These are phyloP conservation scores for Salix caprea DNA, from an alignment of 345 rosid genomes.

Conservation along the genomic window DNA sequence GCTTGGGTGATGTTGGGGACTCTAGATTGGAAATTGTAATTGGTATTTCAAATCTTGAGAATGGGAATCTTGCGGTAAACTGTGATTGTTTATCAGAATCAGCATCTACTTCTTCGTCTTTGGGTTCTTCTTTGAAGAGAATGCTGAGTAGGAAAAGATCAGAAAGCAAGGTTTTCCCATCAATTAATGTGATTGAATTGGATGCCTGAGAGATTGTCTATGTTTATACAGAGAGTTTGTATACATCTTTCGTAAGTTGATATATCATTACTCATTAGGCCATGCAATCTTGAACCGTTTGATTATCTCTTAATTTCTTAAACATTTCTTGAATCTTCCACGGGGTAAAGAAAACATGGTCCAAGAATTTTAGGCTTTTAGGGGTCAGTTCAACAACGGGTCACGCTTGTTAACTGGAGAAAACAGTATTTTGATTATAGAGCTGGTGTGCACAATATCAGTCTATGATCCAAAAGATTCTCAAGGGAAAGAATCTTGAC, in stretches of 20 bases:
- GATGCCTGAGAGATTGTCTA: constrained; percentile 15
- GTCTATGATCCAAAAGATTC: neutral
- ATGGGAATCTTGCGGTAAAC: constrained; percentile 7
- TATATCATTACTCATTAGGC: neutral
- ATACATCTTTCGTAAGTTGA: neutral
- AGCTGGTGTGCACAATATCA: neutral
- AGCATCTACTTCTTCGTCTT: constrained; percentile 24
- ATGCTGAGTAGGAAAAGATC: constrained; percentile 66
- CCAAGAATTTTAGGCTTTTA: neutral
- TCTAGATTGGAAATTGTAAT: constrained; percentile 29
- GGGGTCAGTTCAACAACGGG: neutral
- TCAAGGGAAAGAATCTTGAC: neutral
- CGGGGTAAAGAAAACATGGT: neutral
- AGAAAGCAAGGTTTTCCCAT: constrained; percentile 46
- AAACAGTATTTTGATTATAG: neutral
- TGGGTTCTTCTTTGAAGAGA: constrained; percentile 47
- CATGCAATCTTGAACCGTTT: neutral
- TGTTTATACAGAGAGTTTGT: neutral
- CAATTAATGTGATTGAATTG: constrained; percentile 3
- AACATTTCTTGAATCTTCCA: neutral
- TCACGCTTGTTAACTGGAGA: neutral
- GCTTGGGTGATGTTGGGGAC: constrained; percentile 13
- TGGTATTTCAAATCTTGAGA: constrained; percentile 19
- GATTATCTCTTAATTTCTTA: neutral
- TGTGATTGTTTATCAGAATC: constrained; percentile 5